A percentile compares a stretch with the other conserved stretches of the same genome.
These are phyloP conservation scores for Chenopodium formosanum DNA, from an alignment of 148 eudicot species.

Conservation along the genomic window DNA sequence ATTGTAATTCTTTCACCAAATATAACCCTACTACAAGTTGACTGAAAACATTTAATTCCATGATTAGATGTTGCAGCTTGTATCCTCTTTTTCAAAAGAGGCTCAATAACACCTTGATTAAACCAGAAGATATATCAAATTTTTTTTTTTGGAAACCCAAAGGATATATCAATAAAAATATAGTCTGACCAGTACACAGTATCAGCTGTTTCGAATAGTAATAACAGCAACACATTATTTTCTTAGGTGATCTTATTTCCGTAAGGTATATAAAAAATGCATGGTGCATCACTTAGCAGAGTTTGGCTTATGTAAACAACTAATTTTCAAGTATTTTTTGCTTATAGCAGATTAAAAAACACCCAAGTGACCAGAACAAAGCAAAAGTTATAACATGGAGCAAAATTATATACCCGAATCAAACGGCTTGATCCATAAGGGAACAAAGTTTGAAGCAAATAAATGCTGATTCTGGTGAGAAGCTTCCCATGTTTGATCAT, in stretches of 20 bases:
- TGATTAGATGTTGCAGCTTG: not conserved
- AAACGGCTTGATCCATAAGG: slow-evolving; percentile 68
- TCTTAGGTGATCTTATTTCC: not conserved
- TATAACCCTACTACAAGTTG: not conserved
- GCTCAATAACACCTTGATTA: too few species aligned
- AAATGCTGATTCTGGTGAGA: slow-evolving; percentile 67
- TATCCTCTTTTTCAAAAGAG: too few species aligned
- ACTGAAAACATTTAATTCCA: not conserved
- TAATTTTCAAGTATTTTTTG: not conserved
- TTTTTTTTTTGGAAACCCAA: too few species aligned
- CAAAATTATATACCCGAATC: slow-evolving; percentile 59
- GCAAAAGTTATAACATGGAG: slow-evolving; percentile 1
- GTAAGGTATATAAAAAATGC: not conserved
- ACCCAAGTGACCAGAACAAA: not conserved
- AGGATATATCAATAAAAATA: too few species aligned
- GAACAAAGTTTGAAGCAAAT: slow-evolving; percentile 84
- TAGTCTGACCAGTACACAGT: too few species aligned
- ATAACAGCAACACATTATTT: too few species aligned
- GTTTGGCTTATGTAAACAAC: not conserved
- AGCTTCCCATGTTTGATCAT: slow-evolving; percentile 38
- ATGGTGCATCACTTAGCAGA: not conserved
- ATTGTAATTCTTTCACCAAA: too few species aligned
- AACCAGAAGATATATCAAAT: too few species aligned
- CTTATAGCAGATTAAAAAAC: not conserved
- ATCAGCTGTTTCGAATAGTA: too few species aligned